Evolutionary conservation across 2,329 filamentous ascomycete species (phyloP), one percentile per base, ranked within the genome.

Genomic region (Rasamsonia emersonii): DNA sequence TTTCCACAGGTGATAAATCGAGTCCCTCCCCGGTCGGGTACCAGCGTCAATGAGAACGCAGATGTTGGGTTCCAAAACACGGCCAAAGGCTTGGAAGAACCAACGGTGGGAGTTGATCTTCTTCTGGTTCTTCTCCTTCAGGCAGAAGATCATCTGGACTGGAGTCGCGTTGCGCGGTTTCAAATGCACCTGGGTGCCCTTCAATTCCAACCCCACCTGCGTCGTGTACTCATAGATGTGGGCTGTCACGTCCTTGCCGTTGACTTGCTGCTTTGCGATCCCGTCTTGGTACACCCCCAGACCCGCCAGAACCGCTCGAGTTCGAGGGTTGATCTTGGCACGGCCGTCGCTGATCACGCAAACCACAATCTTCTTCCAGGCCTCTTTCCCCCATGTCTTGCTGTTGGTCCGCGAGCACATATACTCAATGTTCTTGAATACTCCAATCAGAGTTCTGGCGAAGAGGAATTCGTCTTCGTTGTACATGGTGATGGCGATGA

Each of bases 61-160:
- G 46, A 98, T 93, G 51, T 96, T 96, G 23, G 91, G 91, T 41
- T 96, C 82, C 26, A 98, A 65, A 3, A 96, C 83, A 14, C 79
- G 76, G 18, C 91, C 91, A 56, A 98, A 98, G 0, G 89, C 91
- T 47, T 93, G 82, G 71, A 98, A 98, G 67, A 98, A 96, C 91
- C 91, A 98, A 56, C 91, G 73, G 59, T 98, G 91, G 0, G 91
- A 96, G 58, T 98, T 98, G 74, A 98, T 98, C 71, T 98, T 98
- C 70, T 98, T 98, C 66, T 95, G 88, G 56, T 98, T 98, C 75
- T 95, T 96, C 56, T 98, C 91, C 68, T 98, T 98, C 39, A 98
- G 62, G 58, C 91, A 98, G 68, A 98, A 98, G 4, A 98, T 75
- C 67, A 98, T 82, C 64, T 98, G 91, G 2, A 98, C 84, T 0